Evolutionary conservation across 176 grass and related monocot species (phyloP), one percentile per base, ranked within the genome.

Genomic region (Pontederia paniculata): DNA sequence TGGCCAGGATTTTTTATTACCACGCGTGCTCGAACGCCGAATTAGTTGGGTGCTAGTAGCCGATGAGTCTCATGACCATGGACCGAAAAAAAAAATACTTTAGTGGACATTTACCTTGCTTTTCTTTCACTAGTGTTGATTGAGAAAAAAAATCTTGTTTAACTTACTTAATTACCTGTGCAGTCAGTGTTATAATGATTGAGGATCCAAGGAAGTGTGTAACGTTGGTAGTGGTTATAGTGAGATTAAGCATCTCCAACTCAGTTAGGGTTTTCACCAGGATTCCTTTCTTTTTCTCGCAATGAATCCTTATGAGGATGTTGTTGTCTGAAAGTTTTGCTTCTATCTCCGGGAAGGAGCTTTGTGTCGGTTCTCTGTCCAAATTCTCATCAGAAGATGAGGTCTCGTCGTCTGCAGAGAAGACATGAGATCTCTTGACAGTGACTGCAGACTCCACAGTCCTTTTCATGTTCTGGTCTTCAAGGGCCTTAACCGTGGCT

Each of bases 171-270:
- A 6, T 76, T 65, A 53, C 84, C 79, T 78, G 77, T 17, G 75
- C 78, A 0, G 84, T 78, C 28, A 88, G 47, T 13, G 78, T 82
- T 31, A 88, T 78, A 48, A 60, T 78, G 75, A 78, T 63, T n/a
- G 67, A 73, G 9, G 75, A 78, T 20, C 74, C 67, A 2, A 73
- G 70, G 58, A 82, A 82, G 6, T 75, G 78, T 18, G 76, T 55
- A 17, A 76, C 71, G 21, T 62, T 88, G 2, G 75, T 78, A 75
- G 75, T 88, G 57, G 81, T 69, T 62, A 88, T 75, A 47, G 67
- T 67, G 9, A 82, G 71, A 9, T 69, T 68, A 2, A 82, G 71
- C 15, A 43, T 72, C 68, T 88, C 84, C 59, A 88, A 54, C 63
- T 88, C 68, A 7, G 84, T 72, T 23, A 88, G 64, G 52, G 82